phyloP scores from a whole-genome alignment of 2,329 filamentous ascomycete species.

The Verticillium zaregamsianum region DNA sequence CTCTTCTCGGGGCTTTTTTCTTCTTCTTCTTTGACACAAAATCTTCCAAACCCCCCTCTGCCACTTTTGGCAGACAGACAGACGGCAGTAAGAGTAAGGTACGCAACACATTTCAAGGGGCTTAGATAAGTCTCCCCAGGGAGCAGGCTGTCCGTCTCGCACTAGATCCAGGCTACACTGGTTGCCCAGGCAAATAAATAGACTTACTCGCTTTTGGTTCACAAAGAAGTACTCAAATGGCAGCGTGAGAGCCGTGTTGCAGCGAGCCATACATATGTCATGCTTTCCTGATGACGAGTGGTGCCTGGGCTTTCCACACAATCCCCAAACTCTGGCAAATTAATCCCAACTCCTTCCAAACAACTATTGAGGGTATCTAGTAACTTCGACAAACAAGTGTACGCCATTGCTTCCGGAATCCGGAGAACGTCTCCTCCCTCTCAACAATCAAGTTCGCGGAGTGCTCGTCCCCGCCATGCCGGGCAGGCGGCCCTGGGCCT shows the following conservation, averaged over 20 bases:
- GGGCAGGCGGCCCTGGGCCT: constrained; percentile 6
- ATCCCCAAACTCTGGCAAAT: too few relatives aligned
- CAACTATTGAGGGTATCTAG: not conserved
- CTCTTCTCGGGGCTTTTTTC: not conserved
- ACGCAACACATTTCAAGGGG: not conserved
- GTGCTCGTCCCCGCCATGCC: not conserved
- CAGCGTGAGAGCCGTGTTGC: too few relatives aligned
- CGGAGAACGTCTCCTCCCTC: not conserved
- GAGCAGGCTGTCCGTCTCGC: not conserved
- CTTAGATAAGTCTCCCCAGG: constrained; percentile 1
- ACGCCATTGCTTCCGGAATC: not conserved
- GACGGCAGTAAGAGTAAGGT: not conserved
- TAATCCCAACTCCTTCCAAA: too few relatives aligned
- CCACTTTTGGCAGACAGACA: not conserved
- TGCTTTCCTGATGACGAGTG: too few relatives aligned
- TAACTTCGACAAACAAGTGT: not conserved
- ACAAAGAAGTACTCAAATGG: too few relatives aligned
- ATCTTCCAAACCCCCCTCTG: not conserved
- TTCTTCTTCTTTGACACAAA: not conserved
- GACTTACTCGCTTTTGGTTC: not conserved
- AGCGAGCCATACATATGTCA: too few relatives aligned
- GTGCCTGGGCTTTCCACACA: too few relatives aligned
- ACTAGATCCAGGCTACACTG: not conserved
- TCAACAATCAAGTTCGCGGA: not conserved
- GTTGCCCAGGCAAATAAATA: constrained; percentile 4